Evolutionary conservation across 176 grass and related monocot genomes (phyloP).

Genomic region (Eleusine coracana): DNA sequence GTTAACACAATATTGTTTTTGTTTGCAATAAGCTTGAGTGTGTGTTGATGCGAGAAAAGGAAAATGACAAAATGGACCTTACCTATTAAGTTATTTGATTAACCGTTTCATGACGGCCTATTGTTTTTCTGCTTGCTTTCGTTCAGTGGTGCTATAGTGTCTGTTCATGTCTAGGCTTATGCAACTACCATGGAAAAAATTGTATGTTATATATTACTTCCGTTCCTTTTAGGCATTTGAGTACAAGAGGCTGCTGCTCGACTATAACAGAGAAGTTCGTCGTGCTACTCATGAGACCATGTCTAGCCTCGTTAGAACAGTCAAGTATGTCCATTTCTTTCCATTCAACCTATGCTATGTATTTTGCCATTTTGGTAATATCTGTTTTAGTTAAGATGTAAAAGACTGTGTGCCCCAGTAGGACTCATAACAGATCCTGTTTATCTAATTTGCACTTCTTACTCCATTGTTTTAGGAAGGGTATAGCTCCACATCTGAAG

Average conservation of each 20-base stretch:
- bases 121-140: constrained; percentile 3
- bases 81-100: not conserved
- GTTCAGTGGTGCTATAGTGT: not conserved
- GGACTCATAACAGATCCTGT: constrained; percentile 17
- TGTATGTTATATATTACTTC: constrained; percentile 19
- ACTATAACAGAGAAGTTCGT: constrained; percentile 96
- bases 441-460: not conserved
- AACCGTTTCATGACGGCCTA: not conserved
- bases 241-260: constrained; percentile 84
- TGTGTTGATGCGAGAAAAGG: not conserved
- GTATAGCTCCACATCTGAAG: constrained; percentile 88
- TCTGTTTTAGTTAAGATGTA: constrained; percentile 13
- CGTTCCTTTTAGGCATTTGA: constrained; percentile 77
- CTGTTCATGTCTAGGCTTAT: constrained; percentile 5
- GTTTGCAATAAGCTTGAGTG: not conserved
- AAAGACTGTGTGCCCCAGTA: not conserved
- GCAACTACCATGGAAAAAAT: not conserved
- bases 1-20: not conserved
- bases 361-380: not conserved
- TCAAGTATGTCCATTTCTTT: constrained; percentile 66
- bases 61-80: not conserved
- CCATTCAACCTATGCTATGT: constrained; percentile 27
- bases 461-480: constrained; percentile 64
- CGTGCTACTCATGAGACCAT: constrained; percentile 86
- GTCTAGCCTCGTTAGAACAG: constrained; percentile 66